These are phyloP conservation scores for Penicillium desertorum DNA, from an alignment of 495 filamentous ascomycete genomes.

Conservation along the genomic window DNA sequence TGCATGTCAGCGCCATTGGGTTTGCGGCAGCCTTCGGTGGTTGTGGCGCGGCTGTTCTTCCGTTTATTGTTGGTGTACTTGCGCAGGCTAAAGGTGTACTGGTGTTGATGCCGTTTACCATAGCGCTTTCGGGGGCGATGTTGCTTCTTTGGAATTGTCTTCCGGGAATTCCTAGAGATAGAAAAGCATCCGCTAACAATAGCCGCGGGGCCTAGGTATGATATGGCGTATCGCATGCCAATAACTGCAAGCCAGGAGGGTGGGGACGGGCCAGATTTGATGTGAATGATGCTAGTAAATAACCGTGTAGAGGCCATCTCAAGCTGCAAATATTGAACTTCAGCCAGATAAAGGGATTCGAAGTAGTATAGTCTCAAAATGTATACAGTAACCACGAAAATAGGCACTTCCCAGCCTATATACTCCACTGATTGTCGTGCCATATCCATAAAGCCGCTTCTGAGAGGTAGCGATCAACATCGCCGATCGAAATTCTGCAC, in stretches of 20 bases:
- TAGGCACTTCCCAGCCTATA: too few species aligned
- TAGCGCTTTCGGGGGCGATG: constrained; percentile 60
- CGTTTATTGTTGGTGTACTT: constrained; percentile 78
- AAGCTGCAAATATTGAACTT: not conserved
- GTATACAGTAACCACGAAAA: not conserved
- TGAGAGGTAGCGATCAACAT: too few species aligned
- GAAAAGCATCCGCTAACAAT: not conserved
- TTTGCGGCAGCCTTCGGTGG: constrained; percentile 81
- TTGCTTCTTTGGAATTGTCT: constrained; percentile 22
- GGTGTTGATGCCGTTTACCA: constrained; percentile 69
- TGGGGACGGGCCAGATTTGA: not conserved
- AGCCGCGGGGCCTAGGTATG: not conserved
- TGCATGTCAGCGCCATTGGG: constrained; percentile 76
- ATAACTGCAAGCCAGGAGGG: not conserved
- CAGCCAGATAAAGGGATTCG: not conserved
- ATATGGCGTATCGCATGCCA: not conserved
- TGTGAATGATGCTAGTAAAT: not conserved
- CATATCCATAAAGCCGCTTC: too few species aligned
- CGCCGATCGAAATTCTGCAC: too few species aligned
- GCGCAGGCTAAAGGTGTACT: constrained; percentile 73
- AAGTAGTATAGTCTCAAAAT: not conserved
- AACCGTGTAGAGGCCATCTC: not conserved
- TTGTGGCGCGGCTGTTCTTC: constrained; percentile 71
- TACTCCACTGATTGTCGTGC: too few species aligned
- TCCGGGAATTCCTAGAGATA: not conserved